Evolutionary conservation across 192 early-diverging fungal genomes (phyloP).

Genomic region (Gaertneriomyces semiglobifer): DNA sequence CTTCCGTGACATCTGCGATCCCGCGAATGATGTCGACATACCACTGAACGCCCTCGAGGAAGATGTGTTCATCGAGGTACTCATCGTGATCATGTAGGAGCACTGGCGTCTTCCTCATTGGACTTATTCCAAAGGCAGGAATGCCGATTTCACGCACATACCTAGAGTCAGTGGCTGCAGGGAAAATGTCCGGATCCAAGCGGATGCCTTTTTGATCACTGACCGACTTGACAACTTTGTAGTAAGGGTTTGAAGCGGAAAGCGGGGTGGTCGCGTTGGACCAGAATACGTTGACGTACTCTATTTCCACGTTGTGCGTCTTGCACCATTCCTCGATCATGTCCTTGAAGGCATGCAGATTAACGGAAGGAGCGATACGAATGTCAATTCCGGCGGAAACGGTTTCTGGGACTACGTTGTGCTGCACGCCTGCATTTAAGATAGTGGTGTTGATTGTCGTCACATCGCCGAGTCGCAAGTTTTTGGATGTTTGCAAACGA

Average conservation of each 20-base stretch:
- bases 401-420: conserved; percentile 76
- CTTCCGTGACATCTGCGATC: conserved; percentile 24
- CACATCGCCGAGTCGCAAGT: conserved; percentile 69
- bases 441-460: conserved; percentile 79
- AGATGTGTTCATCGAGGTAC: conserved; percentile 70
- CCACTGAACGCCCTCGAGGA: conserved; percentile 71
- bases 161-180: conserved; percentile 69
- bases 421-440: conserved; percentile 56
- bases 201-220: conserved; percentile 52
- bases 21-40: conserved; percentile 62
- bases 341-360: conserved; percentile 60
- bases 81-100: conserved; percentile 86
- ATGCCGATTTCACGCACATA: conserved; percentile 72
- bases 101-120: conserved; percentile 71
- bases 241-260: conserved; percentile 68
- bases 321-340: conserved; percentile 41
- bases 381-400: conserved; percentile 63
- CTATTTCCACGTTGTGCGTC: conserved; percentile 51
- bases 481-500: conserved; percentile 49
- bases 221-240: conserved; percentile 56
- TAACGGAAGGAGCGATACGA: conserved; percentile 65
- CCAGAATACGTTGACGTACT: conserved; percentile 64
- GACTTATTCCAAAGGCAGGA: conserved; percentile 79
- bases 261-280: conserved; percentile 53
- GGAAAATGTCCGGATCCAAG: conserved; percentile 75